Conservation (phyloP, 2,329 filamentous ascomycete genomes). For the Exophiala sp. region DNA sequence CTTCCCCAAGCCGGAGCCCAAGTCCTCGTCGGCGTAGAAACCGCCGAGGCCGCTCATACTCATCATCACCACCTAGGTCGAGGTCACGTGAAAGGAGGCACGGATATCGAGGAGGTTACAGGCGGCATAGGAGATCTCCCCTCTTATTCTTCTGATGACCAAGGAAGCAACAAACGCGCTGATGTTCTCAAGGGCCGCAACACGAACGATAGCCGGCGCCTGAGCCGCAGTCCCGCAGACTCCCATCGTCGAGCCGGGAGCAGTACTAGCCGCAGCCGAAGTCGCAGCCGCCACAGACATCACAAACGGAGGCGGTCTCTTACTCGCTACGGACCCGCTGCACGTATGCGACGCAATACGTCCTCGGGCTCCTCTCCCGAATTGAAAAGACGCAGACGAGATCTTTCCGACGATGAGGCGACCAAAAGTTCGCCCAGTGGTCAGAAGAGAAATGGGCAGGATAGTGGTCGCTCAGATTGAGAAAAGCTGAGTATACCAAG, state of each 20-base stretch:
- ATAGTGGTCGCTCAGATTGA: conserved; percentile 31
- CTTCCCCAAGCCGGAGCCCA: conserved; percentile 37
- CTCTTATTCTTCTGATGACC: conserved; percentile 39
- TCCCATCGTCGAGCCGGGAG: conserved; percentile 33
- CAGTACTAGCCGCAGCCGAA: conserved; percentile 30
- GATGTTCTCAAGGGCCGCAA: conserved; percentile 45
- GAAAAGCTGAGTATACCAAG: not conserved
- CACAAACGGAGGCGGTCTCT: conserved; percentile 42
- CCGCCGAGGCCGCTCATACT: conserved; percentile 34
- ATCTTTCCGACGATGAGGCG: conserved; percentile 27
- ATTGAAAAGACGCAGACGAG: conserved; percentile 39
- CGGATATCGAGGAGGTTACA: conserved; percentile 29
- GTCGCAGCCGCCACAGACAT: conserved; percentile 32
- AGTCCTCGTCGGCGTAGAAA: conserved; percentile 31
- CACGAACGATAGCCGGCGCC: conserved; percentile 39
- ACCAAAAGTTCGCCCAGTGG: conserved; percentile 5
- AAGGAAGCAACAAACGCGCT: conserved; percentile 42
- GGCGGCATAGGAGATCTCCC: conserved; percentile 42
- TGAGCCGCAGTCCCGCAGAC: conserved; percentile 37
- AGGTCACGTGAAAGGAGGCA: conserved; percentile 34
- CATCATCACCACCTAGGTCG: conserved; percentile 36
- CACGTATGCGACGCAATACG: conserved; percentile 39
- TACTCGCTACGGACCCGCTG: conserved; percentile 41
- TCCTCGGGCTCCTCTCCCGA: conserved; percentile 40
- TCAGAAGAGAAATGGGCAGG: conserved; percentile 10